Evolutionary conservation across 2,329 filamentous ascomycete species (phyloP).

Genomic region (Bipolaris cookei): DNA sequence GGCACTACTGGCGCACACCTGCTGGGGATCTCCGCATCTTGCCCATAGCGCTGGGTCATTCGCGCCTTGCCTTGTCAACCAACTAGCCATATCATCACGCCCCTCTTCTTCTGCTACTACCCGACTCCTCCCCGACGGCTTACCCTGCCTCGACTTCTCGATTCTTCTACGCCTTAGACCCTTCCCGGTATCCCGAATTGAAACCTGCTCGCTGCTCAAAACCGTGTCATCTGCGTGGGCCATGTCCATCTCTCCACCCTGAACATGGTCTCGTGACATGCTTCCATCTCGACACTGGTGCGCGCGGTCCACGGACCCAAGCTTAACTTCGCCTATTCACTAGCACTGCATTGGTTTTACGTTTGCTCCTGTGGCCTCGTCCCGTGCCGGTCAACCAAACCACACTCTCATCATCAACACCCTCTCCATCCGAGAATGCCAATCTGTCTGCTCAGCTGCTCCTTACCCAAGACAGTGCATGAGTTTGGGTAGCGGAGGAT

Average conservation of each 20-base stretch:
- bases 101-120: slow-evolving; percentile 21
- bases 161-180: neutral
- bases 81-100: slow-evolving; percentile 32
- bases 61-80: slow-evolving; percentile 10
- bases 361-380: slow-evolving; percentile 20
- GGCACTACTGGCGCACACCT: slow-evolving; percentile 24
- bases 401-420: slow-evolving; percentile 1
- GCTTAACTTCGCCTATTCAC: slow-evolving; percentile 9
- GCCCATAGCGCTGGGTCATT: slow-evolving; percentile 42
- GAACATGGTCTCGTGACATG: slow-evolving; percentile 33
- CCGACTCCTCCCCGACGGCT: slow-evolving; percentile 16
- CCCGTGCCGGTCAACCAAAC: slow-evolving; percentile 20
- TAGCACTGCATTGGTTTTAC: slow-evolving; percentile 21
- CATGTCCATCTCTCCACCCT: slow-evolving; percentile 15
- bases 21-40: slow-evolving; percentile 42
- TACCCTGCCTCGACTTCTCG: slow-evolving; percentile 7
- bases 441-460: slow-evolving; percentile 23
- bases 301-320: slow-evolving; percentile 12
- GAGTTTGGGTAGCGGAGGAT: slow-evolving; percentile 41
- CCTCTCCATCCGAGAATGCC: slow-evolving; percentile 37
- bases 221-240: slow-evolving; percentile 10
- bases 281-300: slow-evolving; percentile 14
- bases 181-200: no score
- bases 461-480: slow-evolving; percentile 35
- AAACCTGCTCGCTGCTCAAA: neutral